Conservation (phyloP, 768 basidiomycete species). For the Floccularia luteovirens region DNA sequence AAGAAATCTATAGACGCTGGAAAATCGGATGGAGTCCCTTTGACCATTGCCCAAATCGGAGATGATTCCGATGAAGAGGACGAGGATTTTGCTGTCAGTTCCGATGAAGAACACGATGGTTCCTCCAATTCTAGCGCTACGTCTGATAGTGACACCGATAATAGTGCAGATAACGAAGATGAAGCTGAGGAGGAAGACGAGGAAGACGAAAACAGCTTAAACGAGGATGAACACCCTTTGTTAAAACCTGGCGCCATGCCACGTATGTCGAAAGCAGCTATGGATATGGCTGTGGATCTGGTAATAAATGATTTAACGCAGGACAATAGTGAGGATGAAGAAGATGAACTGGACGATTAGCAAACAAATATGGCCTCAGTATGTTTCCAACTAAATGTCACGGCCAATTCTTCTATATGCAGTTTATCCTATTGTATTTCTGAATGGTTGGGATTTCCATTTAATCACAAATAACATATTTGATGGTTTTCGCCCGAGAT, state of each 20-base stretch:
- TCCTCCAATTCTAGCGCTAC: constrained; percentile 16
- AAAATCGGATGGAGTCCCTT: constrained; percentile 14
- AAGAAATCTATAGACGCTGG: constrained; percentile 10
- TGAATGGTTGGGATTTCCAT: too few species aligned
- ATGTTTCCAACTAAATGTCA: too few species aligned
- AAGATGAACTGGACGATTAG: constrained; percentile 43
- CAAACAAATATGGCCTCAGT: too few species aligned
- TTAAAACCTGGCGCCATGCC: constrained; percentile 63
- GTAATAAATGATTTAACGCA: constrained; percentile 45
- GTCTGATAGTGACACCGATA: constrained; percentile 23
- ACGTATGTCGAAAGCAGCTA: constrained; percentile 55
- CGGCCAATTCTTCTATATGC: too few species aligned
- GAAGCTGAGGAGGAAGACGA: constrained; percentile 25
- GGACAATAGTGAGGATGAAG: constrained; percentile 26
- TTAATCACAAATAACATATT: too few species aligned
- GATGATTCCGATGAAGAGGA: constrained; percentile 43
- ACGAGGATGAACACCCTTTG: constrained; percentile 52
- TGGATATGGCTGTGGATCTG: constrained; percentile 61
- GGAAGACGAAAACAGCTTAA: constrained; percentile 37
- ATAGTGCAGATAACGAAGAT: constrained; percentile 21
- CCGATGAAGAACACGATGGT: constrained; percentile 11
- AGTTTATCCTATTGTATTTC: too few species aligned
- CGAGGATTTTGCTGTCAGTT: constrained; percentile 27
- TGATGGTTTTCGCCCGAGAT: too few species aligned
- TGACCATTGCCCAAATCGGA: constrained; percentile 22